A percentile compares a stretch with the other conserved stretches of the same genome.
These are phyloP conservation scores for Salisapilia sapeloensis DNA, from an alignment of 352 stramenopile genomes.

Conservation along the genomic window DNA sequence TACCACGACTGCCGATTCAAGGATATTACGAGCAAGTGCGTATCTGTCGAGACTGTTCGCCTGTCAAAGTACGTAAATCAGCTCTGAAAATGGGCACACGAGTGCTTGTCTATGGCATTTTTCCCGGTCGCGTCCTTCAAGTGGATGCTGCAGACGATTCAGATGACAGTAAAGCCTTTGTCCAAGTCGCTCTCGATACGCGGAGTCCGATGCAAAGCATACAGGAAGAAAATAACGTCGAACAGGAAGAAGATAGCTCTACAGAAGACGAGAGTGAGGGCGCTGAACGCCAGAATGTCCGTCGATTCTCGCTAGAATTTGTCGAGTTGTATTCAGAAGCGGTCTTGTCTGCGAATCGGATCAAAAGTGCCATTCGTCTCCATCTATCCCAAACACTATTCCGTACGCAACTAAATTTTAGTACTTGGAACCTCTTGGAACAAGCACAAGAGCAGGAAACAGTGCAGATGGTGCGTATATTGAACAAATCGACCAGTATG, in stretches of 20 bases:
- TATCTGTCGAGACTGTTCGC: conserved; percentile 71
- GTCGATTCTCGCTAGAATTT: conserved; percentile 35
- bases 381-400: conserved; percentile 64
- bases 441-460: conserved; percentile 69
- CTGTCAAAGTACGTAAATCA: conserved; percentile 48
- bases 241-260: too few relatives aligned
- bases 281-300: conserved; percentile 12
- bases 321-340: conserved; percentile 69
- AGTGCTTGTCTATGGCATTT: conserved; percentile 67
- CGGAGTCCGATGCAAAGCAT: too few relatives aligned
- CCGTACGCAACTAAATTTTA: conserved; percentile 72
- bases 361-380: conserved; percentile 55
- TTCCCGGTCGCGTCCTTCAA: conserved; percentile 34
- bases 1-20: conserved; percentile 56
- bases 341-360: conserved; percentile 60
- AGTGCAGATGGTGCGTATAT: conserved; percentile 71
- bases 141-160: conserved; percentile 45
- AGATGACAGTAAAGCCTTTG: conserved; percentile 27
- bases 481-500: conserved; percentile 72
- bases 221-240: too few relatives aligned
- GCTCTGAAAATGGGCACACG: conserved; percentile 39
- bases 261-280: too few relatives aligned
- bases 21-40: conserved; percentile 70
- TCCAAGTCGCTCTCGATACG: conserved; percentile 41
- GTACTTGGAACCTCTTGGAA: conserved; percentile 71